Evolutionary conservation across 257 asterid genomes (phyloP).

Genomic region (Nicotiana knightiana): DNA sequence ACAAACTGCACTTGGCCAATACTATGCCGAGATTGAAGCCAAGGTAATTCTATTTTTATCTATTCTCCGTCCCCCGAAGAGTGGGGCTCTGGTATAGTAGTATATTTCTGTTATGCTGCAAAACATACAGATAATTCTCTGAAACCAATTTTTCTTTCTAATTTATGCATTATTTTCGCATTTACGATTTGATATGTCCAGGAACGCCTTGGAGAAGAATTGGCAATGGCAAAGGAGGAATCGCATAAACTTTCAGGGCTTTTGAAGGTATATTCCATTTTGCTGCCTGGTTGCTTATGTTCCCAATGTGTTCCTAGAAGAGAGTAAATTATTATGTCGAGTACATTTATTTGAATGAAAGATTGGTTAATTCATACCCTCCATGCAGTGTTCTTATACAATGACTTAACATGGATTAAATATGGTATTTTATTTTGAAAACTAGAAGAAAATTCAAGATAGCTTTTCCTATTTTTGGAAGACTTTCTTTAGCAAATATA

Average conservation of each 20-base stretch:
- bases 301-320: neutral
- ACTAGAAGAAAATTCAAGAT: neutral
- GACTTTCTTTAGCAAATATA: neutral
- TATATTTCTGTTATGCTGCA: neutral
- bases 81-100: neutral
- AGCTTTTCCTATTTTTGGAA: neutral
- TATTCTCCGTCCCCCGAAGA: neutral
- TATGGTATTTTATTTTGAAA: neutral
- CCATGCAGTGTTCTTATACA: neutral
- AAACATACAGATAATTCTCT: neutral
- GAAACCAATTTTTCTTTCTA: constrained; percentile 5
- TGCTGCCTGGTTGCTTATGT: neutral
- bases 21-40: constrained; percentile 97
- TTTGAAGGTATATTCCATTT: constrained; percentile 56
- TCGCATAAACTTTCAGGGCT: constrained; percentile 51
- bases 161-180: neutral
- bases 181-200: constrained; percentile 26
- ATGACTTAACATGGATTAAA: neutral
- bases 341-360: neutral
- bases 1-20: constrained; percentile 98
- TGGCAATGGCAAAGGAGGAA: constrained; percentile 69
- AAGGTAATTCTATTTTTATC: constrained; percentile 40
- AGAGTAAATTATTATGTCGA: neutral
- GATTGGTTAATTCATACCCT: neutral
- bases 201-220: constrained; percentile 88